These are phyloP conservation scores for Diplotaxis tenuifolia DNA, from an alignment of 345 rosid species.

Conservation along the genomic window DNA sequence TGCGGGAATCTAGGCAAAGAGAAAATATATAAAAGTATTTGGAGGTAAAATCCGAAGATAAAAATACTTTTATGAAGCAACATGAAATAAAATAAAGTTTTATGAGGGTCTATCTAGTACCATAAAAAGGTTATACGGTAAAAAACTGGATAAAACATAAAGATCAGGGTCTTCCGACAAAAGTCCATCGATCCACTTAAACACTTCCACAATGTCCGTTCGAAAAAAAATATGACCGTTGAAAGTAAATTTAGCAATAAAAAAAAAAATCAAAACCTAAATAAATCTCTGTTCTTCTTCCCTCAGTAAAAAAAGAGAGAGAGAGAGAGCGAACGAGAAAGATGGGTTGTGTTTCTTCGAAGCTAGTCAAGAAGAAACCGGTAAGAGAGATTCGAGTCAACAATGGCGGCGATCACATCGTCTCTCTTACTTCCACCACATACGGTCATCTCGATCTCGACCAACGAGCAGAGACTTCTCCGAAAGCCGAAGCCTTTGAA, in stretches of 20 bases:
- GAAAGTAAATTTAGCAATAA: conserved; percentile 1
- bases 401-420: conserved; percentile 55
- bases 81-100: background rate
- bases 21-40: background rate
- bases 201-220: conserved; percentile 37
- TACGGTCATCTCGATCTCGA: conserved; percentile 79
- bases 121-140: background rate
- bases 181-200: conserved; percentile 31
- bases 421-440: conserved; percentile 89
- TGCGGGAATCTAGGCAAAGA: conserved; percentile 31
- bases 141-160: conserved; percentile 15
- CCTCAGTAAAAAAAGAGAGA: conserved; percentile 14
- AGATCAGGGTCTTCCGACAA: conserved; percentile 34
- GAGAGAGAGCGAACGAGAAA: background rate
- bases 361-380: conserved; percentile 51
- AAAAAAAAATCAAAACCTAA: too few species aligned
- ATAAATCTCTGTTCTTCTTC: conserved; percentile 24
- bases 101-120: background rate
- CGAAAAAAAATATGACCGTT: conserved; percentile 41
- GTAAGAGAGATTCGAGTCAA: conserved; percentile 51
- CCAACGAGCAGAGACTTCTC: conserved; percentile 19
- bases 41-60: background rate
- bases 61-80: background rate
- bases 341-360: conserved; percentile 96
- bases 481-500: conserved; percentile 31